A percentile compares a stretch with the other conserved stretches of the same genome.
Conservation (phyloP, 2,329 filamentous ascomycete species). For the Aureobasidium zeae region DNA sequence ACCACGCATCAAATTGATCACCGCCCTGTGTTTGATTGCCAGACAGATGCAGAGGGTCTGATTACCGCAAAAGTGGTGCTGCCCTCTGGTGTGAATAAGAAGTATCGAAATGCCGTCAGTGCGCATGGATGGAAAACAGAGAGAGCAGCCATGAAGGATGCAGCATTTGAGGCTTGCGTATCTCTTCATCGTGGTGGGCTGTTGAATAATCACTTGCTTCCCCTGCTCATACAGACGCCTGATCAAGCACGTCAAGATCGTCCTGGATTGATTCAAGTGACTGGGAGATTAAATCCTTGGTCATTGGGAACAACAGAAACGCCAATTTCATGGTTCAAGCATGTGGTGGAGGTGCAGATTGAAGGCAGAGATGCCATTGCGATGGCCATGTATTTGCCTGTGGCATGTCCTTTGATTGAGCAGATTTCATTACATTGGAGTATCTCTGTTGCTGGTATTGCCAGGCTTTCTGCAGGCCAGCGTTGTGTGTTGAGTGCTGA, state of each 20-base stretch:
- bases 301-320: not conserved
- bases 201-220: conserved; percentile 69
- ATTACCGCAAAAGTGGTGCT: conserved; percentile 57
- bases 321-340: not conserved
- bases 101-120: conserved; percentile 21
- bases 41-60: conserved; percentile 28
- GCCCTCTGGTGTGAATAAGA: conserved; percentile 58
- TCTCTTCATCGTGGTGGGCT: conserved; percentile 60
- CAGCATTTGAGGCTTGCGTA: conserved; percentile 70
- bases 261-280: conserved; percentile 22
- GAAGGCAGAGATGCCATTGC: not conserved
- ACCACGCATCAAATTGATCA: conserved; percentile 52
- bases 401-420: not conserved
- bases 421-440: conserved; percentile 24
- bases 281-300: conserved; percentile 12
- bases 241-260: conserved; percentile 26
- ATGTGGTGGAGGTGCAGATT: conserved; percentile 8
- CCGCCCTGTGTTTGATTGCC: conserved; percentile 56
- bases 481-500: not conserved
- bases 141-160: conserved; percentile 66
- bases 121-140: conserved; percentile 64
- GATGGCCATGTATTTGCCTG: conserved; percentile 22
- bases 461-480: not conserved
- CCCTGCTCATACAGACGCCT: conserved; percentile 30
- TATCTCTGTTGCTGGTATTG: conserved; percentile 2